Evolutionary conservation across 441 rosid genomes (phyloP), one percentile per base, ranked within the genome.

Genomic region (Geranium incanum): DNA sequence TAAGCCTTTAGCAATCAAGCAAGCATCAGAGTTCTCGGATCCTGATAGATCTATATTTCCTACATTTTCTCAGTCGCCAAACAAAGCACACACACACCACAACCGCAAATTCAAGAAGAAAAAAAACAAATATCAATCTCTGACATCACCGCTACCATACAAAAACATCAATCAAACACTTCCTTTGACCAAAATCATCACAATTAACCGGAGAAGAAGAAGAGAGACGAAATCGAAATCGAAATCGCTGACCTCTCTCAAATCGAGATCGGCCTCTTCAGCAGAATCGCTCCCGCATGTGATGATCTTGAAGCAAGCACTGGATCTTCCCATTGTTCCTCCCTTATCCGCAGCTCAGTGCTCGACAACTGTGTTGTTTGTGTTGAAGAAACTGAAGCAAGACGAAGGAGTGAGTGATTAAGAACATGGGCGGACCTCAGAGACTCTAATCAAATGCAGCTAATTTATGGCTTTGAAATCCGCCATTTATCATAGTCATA

Each of bases 291-390:
- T 70, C 37, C 90, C 86, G 78, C 97, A 94, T 12, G 90, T 64
- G 69, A 92, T 90, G 81, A 94, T 82, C 36, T 88, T 90, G 80
- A 94, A 84, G 84, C 99, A 94, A 66, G 97, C 33, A 28, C 1
- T 75, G 69, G 97, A 85, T 87, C 91, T 86, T 82, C 96, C 96
- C 97, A 92, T 91, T 69, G 65, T 59, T 28, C 33, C 33, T 28
- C 33, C 33, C 33, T 28, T 28, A 28, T 28, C 33, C 33, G 33
- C 48, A 41, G 48, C 48, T 41, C 48, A 11, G 48, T 41, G 33
- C 48, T 41, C 48, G 48, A 41, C 16, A 15, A 55, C 62, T 55
- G 62, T 15, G 60, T 52, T 12, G 60, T 6, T 39, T 39, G 21
- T 39, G 11, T 7, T 41, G 48, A 41, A 39, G 43, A 39, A 39